Evolutionary conservation across 2,329 filamentous ascomycete species (phyloP).

Genomic region (Huntiella abstrusa): DNA sequence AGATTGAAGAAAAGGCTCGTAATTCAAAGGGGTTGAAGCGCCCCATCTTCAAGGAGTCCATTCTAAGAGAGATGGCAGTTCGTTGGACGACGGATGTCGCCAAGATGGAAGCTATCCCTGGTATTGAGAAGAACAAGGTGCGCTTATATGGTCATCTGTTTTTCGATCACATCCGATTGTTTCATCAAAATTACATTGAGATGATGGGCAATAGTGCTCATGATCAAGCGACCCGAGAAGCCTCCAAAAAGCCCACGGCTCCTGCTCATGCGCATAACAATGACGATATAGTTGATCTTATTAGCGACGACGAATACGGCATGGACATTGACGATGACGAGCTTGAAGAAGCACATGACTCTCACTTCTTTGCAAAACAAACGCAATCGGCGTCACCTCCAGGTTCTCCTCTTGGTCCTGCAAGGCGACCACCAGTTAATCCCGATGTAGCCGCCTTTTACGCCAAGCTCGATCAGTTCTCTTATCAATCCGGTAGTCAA

Average conservation of each 20-base stretch:
- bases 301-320: slow-evolving; percentile 23
- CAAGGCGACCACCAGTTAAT: slow-evolving; percentile 8
- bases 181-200: slow-evolving; percentile 27
- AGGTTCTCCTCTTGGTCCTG: background rate
- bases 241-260: background rate
- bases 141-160: slow-evolving; percentile 41
- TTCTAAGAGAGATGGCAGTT: slow-evolving; percentile 57
- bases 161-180: slow-evolving; percentile 34
- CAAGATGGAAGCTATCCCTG: slow-evolving; percentile 43
- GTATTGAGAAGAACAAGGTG: slow-evolving; percentile 45
- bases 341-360: slow-evolving; percentile 22
- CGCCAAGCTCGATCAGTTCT: slow-evolving; percentile 3
- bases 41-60: slow-evolving; percentile 47
- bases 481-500: background rate
- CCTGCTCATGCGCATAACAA: slow-evolving; percentile 10
- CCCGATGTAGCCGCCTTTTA: slow-evolving; percentile 3
- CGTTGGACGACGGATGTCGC: slow-evolving; percentile 42
- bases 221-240: slow-evolving; percentile 8
- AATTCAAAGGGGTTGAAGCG: slow-evolving; percentile 36
- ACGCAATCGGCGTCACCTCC: slow-evolving; percentile 12
- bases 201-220: slow-evolving; percentile 22
- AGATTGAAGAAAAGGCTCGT: slow-evolving; percentile 40
- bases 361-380: slow-evolving; percentile 27
- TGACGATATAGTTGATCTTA: slow-evolving; percentile 34
- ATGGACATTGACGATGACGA: slow-evolving; percentile 13